phyloP scores from a whole-genome alignment of 495 filamentous ascomycete genomes.

The Talaromyces ruber region DNA sequence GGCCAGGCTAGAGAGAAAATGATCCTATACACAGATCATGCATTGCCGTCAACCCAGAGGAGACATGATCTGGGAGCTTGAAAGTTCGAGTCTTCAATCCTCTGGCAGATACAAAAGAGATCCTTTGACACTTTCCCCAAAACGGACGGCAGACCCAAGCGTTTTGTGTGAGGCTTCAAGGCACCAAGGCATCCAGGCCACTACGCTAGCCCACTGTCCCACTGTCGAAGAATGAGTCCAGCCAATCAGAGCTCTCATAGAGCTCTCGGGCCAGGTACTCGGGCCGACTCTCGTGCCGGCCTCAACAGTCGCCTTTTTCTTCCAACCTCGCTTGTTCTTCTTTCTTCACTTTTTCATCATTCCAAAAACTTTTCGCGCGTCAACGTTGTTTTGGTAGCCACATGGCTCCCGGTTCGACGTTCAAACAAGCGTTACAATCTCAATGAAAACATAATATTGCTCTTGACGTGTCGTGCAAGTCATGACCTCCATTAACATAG shows the following conservation, averaged over 20 bases:
- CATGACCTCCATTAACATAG: constrained; percentile 6
- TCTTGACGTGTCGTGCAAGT: not conserved
- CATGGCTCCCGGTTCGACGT: constrained; percentile 20
- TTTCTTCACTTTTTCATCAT: constrained; percentile 6
- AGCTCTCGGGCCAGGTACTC: not conserved
- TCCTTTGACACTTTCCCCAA: not conserved
- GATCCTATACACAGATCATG: not conserved
- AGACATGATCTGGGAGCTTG: not conserved
- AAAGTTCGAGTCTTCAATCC: not conserved
- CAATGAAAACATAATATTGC: not conserved
- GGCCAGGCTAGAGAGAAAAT: not conserved
- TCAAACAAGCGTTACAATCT: not conserved
- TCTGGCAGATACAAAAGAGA: not conserved
- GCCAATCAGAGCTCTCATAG: not conserved
- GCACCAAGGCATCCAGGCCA: not conserved
- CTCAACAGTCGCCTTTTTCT: constrained; percentile 13
- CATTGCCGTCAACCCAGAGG: not conserved
- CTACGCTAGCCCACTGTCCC: not conserved
- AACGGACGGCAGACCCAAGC: not conserved
- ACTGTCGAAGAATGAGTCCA: not conserved
- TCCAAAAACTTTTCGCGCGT: constrained; percentile 4
- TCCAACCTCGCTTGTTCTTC: constrained; percentile 14
- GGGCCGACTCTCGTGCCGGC: constrained; percentile 6
- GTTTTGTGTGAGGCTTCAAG: not conserved
- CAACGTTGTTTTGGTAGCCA: constrained; percentile 8